Conservation (phyloP, 2,329 filamentous ascomycete species). For the Aphanoascus verrucosus region DNA sequence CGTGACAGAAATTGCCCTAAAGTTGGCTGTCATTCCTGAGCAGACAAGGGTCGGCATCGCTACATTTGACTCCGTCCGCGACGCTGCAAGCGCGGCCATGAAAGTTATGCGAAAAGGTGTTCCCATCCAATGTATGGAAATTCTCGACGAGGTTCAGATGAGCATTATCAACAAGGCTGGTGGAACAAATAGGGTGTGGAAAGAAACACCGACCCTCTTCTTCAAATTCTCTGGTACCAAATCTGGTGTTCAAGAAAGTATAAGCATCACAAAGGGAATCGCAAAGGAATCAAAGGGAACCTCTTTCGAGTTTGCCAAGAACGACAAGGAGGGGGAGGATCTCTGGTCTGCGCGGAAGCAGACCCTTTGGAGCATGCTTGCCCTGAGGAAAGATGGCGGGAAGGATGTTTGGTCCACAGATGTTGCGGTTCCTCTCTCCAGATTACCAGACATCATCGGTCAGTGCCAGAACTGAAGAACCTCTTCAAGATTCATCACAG, state of each 20-base stretch:
- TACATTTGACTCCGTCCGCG: conserved; percentile 48
- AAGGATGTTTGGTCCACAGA: conserved; percentile 51
- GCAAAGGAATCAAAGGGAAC: conserved; percentile 49
- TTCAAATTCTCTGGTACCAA: conserved; percentile 63
- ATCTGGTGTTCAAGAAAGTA: conserved; percentile 66
- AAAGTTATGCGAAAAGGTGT: conserved; percentile 54
- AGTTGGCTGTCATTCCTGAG: conserved; percentile 53
- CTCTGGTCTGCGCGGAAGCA: conserved; percentile 53
- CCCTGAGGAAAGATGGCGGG: conserved; percentile 44
- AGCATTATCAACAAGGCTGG: conserved; percentile 56
- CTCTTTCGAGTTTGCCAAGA: conserved; percentile 47
- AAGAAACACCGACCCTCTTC: conserved; percentile 33
- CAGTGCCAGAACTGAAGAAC: conserved; percentile 14
- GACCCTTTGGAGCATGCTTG: conserved; percentile 51
- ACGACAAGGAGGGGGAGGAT: conserved; percentile 44
- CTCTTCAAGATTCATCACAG: neutral
- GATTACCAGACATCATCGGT: conserved; percentile 53
- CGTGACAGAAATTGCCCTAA: conserved; percentile 59
- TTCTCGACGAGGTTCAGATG: conserved; percentile 54
- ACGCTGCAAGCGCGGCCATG: conserved; percentile 54
- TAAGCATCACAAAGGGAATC: conserved; percentile 56
- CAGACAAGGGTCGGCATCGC: conserved; percentile 56
- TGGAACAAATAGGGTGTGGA: conserved; percentile 42
- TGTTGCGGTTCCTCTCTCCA: conserved; percentile 50
- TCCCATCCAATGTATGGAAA: conserved; percentile 56